phyloP scores from a whole-genome alignment of 2,329 filamentous ascomycete genomes.

The Aspergillus viridinutans region DNA sequence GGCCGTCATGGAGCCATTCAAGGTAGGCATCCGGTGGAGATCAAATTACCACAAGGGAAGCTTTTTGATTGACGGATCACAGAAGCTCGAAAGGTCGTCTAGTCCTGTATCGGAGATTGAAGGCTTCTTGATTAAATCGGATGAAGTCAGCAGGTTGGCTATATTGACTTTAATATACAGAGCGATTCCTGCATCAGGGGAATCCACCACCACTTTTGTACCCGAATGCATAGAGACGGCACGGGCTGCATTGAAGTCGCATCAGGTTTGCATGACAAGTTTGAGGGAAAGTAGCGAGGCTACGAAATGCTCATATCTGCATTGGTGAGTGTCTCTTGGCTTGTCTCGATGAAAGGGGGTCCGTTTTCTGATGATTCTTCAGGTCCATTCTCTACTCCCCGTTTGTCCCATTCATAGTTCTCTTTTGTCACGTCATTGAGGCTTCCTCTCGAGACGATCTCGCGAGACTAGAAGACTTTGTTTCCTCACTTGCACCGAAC shows the following conservation, averaged over 20 bases:
- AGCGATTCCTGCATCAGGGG: constrained; percentile 31
- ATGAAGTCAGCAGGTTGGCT: constrained; percentile 34
- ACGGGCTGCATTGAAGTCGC: constrained; percentile 29
- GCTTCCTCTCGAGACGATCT: constrained; percentile 53
- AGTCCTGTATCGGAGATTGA: constrained; percentile 22
- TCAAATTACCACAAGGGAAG: background rate
- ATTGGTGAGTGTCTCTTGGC: constrained; percentile 25
- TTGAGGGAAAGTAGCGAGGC: constrained; percentile 25
- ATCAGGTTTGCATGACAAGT: constrained; percentile 26
- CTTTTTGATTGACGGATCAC: background rate
- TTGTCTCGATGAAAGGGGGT: background rate
- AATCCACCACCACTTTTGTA: constrained; percentile 28
- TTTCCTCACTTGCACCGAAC: constrained; percentile 51
- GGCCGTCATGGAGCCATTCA: constrained; percentile 26
- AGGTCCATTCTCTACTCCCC: constrained; percentile 42
- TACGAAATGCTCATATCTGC: constrained; percentile 31
- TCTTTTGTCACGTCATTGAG: constrained; percentile 50
- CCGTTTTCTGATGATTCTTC: background rate
- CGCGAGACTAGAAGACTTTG: constrained; percentile 53
- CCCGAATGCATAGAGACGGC: constrained; percentile 37
- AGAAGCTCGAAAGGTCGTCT: constrained; percentile 11
- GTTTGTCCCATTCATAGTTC: constrained; percentile 48
- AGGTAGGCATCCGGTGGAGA: constrained; percentile 13
- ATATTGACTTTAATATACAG: constrained; percentile 39
- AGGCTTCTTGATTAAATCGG: constrained; percentile 25